Evolutionary conservation across 2,329 filamentous ascomycete genomes (phyloP).

Genomic region (Colletotrichum phormii): DNA sequence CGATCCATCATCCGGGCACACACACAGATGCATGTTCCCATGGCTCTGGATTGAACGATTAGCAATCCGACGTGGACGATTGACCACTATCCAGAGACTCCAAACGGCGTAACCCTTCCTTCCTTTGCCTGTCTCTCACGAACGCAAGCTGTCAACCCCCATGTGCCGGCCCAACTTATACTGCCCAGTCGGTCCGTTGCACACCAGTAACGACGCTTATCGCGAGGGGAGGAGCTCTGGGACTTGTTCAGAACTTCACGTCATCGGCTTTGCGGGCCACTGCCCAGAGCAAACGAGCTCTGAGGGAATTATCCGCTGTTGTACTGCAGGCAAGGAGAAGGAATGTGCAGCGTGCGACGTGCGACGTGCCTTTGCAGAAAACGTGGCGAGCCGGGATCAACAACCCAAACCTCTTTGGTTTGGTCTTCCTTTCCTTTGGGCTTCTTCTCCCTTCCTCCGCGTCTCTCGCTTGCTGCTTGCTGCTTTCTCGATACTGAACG

Average conservation of each 20-base stretch:
- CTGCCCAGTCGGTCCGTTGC: background rate
- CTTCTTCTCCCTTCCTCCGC: background rate
- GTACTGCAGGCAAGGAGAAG: background rate
- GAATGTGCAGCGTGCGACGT: background rate
- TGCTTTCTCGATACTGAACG: background rate
- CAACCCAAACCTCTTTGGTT: background rate
- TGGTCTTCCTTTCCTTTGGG: background rate
- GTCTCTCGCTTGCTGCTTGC: background rate
- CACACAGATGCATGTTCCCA: too few species aligned
- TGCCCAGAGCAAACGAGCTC: background rate
- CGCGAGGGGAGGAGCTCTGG: background rate
- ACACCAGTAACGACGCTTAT: background rate
- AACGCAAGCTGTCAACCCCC: background rate
- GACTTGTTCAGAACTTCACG: background rate
- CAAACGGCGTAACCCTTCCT: too few species aligned
- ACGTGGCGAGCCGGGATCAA: constrained; percentile 32
- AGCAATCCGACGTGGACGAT: too few species aligned
- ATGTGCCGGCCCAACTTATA: background rate
- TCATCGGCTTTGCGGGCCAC: background rate
- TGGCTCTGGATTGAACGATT: too few species aligned
- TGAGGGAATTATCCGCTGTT: constrained; percentile 3
- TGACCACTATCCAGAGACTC: too few species aligned
- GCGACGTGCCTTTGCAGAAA: constrained; percentile 10
- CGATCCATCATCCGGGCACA: too few species aligned
- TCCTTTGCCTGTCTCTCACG: too few species aligned